These are phyloP conservation scores for Apocynum venetum DNA, from an alignment of 257 asterid genomes.

Conservation along the genomic window DNA sequence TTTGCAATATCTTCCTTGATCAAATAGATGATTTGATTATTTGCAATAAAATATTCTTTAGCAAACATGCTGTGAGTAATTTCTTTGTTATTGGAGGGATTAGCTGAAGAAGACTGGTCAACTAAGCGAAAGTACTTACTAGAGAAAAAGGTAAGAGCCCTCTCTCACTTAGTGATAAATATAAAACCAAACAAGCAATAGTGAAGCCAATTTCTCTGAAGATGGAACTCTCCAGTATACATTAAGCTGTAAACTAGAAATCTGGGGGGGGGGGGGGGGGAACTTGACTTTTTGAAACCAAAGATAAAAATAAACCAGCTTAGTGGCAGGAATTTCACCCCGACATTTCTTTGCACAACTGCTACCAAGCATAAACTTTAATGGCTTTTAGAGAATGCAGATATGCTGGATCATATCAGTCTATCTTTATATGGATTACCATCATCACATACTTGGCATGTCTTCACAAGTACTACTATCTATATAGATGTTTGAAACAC, in stretches of 20 bases:
- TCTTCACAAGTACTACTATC: background rate
- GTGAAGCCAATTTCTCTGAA: background rate
- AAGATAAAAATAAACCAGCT: background rate
- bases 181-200: background rate
- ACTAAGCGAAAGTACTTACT: slow-evolving; percentile 59
- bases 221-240: background rate
- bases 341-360: background rate
- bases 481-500: background rate
- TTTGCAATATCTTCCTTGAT: background rate
- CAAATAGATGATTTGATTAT: background rate
- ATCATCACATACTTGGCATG: background rate
- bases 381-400: background rate
- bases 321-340: no score
- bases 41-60: background rate
- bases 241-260: background rate
- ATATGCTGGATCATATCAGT: background rate
- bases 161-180: background rate
- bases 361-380: background rate
- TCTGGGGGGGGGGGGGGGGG: no score
- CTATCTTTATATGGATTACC: background rate
- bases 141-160: slow-evolving; percentile 58
- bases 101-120: slow-evolving; percentile 96
- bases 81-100: slow-evolving; percentile 31
- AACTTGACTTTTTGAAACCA: no score
- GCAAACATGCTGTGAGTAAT: slow-evolving; percentile 8